Percentiles rank a stretch among this genome's conserved stretches.
Conservation (phyloP, 2,329 filamentous ascomycete genomes). For the Cladobotryum mycophilum region DNA sequence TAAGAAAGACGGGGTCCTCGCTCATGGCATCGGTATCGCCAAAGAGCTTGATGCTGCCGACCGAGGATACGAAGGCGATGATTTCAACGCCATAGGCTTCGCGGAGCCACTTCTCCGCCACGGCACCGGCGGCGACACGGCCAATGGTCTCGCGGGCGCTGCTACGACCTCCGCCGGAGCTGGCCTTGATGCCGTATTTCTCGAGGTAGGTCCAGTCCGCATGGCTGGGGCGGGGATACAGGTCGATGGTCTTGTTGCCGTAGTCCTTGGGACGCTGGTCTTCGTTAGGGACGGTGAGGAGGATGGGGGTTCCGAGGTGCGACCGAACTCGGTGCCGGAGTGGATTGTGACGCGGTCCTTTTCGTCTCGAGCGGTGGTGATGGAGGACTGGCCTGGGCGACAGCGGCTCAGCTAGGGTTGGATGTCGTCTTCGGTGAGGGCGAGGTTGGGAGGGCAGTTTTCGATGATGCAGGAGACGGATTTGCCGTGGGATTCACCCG, state of each 20-base stretch:
- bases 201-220: conserved; percentile 96
- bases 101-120: conserved; percentile 86
- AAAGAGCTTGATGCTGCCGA: conserved; percentile 52
- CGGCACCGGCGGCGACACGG: conserved; percentile 82
- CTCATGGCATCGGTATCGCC: conserved; percentile 43
- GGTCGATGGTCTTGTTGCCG: conserved; percentile 80
- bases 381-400: conserved; percentile 79
- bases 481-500: conserved; percentile 71
- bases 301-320: conserved; percentile 91
- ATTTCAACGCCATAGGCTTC: conserved; percentile 83
- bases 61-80: conserved; percentile 80
- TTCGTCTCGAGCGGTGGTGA: conserved; percentile 89
- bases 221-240: conserved; percentile 84
- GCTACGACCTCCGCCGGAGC: conserved; percentile 80
- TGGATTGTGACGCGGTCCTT: conserved; percentile 89
- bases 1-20: conserved; percentile 75
- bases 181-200: conserved; percentile 93
- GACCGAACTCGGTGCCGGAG: conserved; percentile 83
- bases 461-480: conserved; percentile 95
- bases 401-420: conserved; percentile 92
- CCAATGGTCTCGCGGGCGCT: conserved; percentile 94
- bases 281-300: conserved; percentile 80
- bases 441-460: conserved; percentile 80
- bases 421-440: conserved; percentile 78
- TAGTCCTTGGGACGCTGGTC: conserved; percentile 94